phyloP scores from a whole-genome alignment of 78 protist species.

The Thecamonas trahens region DNA sequence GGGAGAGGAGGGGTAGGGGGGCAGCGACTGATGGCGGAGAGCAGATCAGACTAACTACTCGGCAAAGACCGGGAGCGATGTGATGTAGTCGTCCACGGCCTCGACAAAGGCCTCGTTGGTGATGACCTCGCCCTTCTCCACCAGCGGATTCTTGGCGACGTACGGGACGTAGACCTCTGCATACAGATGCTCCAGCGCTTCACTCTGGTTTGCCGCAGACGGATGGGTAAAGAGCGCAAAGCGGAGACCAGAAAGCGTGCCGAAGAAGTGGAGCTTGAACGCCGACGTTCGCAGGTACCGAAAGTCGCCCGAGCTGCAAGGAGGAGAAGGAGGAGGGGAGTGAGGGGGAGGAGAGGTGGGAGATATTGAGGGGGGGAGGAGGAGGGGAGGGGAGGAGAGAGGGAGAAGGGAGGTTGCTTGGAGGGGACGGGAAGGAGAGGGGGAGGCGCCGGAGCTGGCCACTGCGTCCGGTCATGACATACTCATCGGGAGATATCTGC shows the following conservation, averaged over 20 bases:
- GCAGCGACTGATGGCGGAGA: no score
- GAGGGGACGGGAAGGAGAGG: not conserved
- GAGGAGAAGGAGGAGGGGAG: no score
- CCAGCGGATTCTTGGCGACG: constrained; percentile 7
- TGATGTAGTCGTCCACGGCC: no score
- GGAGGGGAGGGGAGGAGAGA: not conserved
- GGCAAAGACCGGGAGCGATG: no score
- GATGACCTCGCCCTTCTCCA: not conserved
- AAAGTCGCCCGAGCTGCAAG: not conserved
- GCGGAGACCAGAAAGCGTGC: not conserved
- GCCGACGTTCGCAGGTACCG: not conserved
- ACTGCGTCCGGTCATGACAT: not conserved
- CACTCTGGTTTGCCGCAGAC: not conserved
- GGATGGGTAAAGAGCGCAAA: constrained; percentile 3
- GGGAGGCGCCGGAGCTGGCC: not conserved
- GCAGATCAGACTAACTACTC: no score
- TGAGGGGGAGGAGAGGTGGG: not conserved
- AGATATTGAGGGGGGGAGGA: not conserved
- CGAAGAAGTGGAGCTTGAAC: constrained; percentile 10
- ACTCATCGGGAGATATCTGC: not conserved
- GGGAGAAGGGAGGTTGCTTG: not conserved
- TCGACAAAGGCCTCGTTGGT: no score
- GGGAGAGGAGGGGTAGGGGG: no score
- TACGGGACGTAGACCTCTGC: constrained; percentile 1
- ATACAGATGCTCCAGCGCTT: not conserved